Evolutionary conservation across 179 eudicot genomes (phyloP), one percentile per base, ranked within the genome.

Genomic region (Drosera spatulata): DNA sequence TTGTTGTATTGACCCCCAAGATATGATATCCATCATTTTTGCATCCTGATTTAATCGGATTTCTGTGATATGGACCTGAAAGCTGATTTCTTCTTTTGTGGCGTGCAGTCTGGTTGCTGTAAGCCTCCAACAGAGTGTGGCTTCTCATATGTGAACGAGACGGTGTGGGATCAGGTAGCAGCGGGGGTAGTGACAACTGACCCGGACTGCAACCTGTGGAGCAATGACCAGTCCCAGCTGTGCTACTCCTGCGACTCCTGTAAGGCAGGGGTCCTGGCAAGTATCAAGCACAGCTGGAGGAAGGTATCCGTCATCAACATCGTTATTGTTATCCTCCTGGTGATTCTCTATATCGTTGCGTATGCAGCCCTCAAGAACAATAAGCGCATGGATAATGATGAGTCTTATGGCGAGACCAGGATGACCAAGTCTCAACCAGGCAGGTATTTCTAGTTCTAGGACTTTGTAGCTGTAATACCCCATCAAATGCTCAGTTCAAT

Each of bases 81-180:
- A 45, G 10, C 8, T 45, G 10, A 45, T 50, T 7, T 7, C 53
- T 14, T 7, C 13, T 50, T 50, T 50, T 10, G 10, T 10, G 10
- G 53, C 33, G 33, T 22, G 54, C 56, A 91, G 98, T 91, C 98
- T 3, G 98, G 98, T 41, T 91, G 98, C 53, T 91, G 98, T 86
- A 91, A 91, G 74, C 98, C 98, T 2, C 98, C 95, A 3, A 82
- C 98, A 47, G 91, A 83, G 8, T 91, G 98, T 47, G 95, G 89
- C 5, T 86, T 49, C 53, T 38, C 40, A 3, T 91, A 88, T 5
- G 68, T 62, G 42, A 91, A 91, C 47, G 98, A 91, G 78, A 88
- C 96, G 0, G 12, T 66, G 2, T 91, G 98, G 98, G 69, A 3
- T 38, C 45, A 79, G 1, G 69, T 63, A 10, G 85, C 69, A 47